phyloP scores from a whole-genome alignment of 371 early-diverging fungal genomes.

The Caulochytrium protostelioides region DNA sequence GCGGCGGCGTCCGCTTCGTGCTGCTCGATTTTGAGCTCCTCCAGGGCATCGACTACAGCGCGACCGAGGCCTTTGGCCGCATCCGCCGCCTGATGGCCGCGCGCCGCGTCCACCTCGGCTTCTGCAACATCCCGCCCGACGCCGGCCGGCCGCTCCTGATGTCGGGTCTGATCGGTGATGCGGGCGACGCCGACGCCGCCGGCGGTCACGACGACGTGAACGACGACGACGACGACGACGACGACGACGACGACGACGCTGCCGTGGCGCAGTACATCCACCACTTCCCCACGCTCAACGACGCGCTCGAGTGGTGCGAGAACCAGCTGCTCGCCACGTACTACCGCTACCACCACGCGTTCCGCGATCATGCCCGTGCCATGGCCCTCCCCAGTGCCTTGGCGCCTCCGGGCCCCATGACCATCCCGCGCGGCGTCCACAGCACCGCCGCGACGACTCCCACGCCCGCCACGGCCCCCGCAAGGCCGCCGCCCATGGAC shows the following conservation, averaged over 20 bases:
- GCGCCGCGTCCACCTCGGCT: conserved; percentile 56
- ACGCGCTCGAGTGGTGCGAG: conserved; percentile 86
- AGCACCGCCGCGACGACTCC: conserved; percentile 5
- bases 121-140: too few relatives aligned
- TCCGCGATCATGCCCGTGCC: conserved; percentile 6
- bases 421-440: conserved; percentile 6
- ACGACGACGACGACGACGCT: neutral
- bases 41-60: conserved; percentile 82
- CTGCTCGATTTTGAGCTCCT: conserved; percentile 72
- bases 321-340: conserved; percentile 54
- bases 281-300: conserved; percentile 54
- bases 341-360: conserved; percentile 18
- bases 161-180: too few relatives aligned
- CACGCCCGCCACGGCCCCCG: conserved; percentile 7
- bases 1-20: conserved; percentile 48
- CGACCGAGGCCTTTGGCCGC: conserved; percentile 78
- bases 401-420: conserved; percentile 3
- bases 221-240: neutral
- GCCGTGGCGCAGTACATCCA: conserved; percentile 17
- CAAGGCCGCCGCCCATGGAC: conserved; percentile 3
- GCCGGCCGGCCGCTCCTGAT: conserved; percentile 32
- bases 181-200: too few relatives aligned
- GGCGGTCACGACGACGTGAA: too few relatives aligned
- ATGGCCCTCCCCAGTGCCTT: conserved; percentile 7
- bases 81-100: conserved; percentile 48